Conservation (phyloP, 768 basidiomycete genomes). For the Amanita molliuscula region DNA sequence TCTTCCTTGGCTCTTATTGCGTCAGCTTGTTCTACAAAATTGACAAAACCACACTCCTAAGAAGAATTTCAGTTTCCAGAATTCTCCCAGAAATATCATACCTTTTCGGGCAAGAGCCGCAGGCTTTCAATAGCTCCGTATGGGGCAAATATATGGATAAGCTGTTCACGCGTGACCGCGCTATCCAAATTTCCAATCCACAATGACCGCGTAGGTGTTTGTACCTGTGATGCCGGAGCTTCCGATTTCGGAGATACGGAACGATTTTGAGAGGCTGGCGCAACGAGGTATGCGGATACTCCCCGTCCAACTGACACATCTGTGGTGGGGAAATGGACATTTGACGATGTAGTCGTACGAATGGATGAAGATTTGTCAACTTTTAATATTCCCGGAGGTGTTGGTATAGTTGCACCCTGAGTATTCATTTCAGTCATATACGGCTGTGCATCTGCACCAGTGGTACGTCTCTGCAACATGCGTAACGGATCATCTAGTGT, state of each 20-base stretch:
- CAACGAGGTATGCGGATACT: slow-evolving; percentile 54
- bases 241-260: slow-evolving; percentile 82
- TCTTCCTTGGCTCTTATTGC: slow-evolving; percentile 98
- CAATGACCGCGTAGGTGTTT: slow-evolving; percentile 89
- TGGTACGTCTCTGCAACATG: slow-evolving; percentile 51
- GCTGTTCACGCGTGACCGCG: slow-evolving; percentile 87
- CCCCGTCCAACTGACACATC: slow-evolving; percentile 44
- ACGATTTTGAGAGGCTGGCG: slow-evolving; percentile 59
- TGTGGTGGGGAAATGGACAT: slow-evolving; percentile 63
- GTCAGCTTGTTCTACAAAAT: slow-evolving; percentile 92
- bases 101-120: slow-evolving; percentile 94
- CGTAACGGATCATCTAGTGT: slow-evolving; percentile 75
- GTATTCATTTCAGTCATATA: slow-evolving; percentile 49
- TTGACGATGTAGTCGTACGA: slow-evolving; percentile 37
- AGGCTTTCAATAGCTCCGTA: slow-evolving; percentile 97
- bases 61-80: slow-evolving; percentile 3
- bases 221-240: slow-evolving; percentile 59
- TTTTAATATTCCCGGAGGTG: slow-evolving; percentile 48
- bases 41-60: slow-evolving; percentile 98
- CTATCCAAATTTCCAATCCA: slow-evolving; percentile 99
- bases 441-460: slow-evolving; percentile 42
- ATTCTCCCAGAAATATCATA: slow-evolving; percentile 19
- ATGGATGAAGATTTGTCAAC: slow-evolving; percentile 39
- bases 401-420: slow-evolving; percentile 27
- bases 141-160: slow-evolving; percentile 90